These are phyloP conservation scores for Cryphonectria carpinicola DNA, from an alignment of 2,329 filamentous ascomycete genomes.

Conservation along the genomic window DNA sequence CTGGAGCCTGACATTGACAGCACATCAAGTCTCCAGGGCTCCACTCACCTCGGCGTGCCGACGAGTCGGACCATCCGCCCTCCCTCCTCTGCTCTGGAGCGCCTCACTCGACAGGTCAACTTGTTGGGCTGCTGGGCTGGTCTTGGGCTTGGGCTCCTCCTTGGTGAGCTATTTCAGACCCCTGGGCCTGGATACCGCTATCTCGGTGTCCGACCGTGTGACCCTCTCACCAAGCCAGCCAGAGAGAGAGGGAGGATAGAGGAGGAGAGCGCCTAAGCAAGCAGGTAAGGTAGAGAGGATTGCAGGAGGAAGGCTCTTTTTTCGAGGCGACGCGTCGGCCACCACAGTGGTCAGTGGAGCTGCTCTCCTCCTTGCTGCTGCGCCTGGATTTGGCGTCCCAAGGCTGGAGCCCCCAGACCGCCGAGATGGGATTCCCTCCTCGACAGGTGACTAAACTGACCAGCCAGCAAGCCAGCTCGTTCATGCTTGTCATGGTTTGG, in stretches of 20 bases:
- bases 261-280: background rate
- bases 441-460: conserved; percentile 10
- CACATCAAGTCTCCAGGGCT: conserved; percentile 15
- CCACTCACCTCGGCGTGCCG: conserved; percentile 9
- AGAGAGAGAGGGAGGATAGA: background rate
- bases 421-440: conserved; percentile 5
- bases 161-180: background rate
- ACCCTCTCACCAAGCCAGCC: background rate
- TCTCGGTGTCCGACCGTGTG: conserved; percentile 21
- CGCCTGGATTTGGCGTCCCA: conserved; percentile 6
- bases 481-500: background rate
- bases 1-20: conserved; percentile 20
- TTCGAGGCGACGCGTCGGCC: background rate
- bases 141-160: background rate
- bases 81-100: background rate
- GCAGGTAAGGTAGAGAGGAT: background rate
- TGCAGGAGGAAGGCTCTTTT: background rate
- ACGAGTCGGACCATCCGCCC: conserved; percentile 19
- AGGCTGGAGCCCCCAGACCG: conserved; percentile 10
- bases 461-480: background rate
- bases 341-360: conserved; percentile 10
- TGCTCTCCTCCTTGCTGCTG: background rate
- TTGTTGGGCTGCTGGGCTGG: background rate
- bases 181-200: conserved; percentile 11
- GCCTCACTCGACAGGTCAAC: conserved; percentile 1